Evolutionary conservation across 352 stramenopile genomes (phyloP), one percentile per base, ranked within the genome.

Genomic region (Phytophthora chlamydospora): DNA sequence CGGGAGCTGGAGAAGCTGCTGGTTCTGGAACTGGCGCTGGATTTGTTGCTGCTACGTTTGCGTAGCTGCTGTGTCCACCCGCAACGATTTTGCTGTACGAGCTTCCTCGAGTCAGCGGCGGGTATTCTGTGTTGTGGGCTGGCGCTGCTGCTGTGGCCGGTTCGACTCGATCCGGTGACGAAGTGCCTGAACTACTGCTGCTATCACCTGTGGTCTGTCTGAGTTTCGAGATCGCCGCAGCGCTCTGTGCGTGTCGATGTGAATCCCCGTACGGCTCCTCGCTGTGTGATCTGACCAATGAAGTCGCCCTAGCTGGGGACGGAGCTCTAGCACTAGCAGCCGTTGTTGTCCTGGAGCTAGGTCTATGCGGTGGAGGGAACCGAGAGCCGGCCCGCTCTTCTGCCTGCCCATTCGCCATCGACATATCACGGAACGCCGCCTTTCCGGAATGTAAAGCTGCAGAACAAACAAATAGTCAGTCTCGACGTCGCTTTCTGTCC

Each of bases 191-290:
- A 53, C 58, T 67, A 67, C 54, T 65, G 43, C 36, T 66, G 53
- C 34, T 70, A 39, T 67, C 46, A 11, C 40, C 53, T 59, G 59
- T 47, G 33, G 54, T 58, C 63, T 85, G 78, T 57, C 74, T 73
- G 39, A 89, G 66, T 58, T 88, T 90, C 43, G 83, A 75, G 46
- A 92, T 86, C 45, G 81, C 81, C 2, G 83, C 83, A 29, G 79
- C 83, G 58, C 83, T 92, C 60, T 92, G 83, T 63, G 80, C 80
- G 70, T 92, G 83, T 50, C 80, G 68, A 32, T 92, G 78, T 38
- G 71, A 57, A 58, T 90, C 76, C 39, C 59, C 57, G 39, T 69
- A 64, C 17, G 53, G 51, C 24, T 72, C 62, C 38, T 68, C 56
- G 48, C 50, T 74, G 50, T 73, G 54, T 74, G 53, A 62, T 66